Base-by-base conservation (phyloP, 1,139 yeast genomes). In the Hyphopichia fennica region DNA sequence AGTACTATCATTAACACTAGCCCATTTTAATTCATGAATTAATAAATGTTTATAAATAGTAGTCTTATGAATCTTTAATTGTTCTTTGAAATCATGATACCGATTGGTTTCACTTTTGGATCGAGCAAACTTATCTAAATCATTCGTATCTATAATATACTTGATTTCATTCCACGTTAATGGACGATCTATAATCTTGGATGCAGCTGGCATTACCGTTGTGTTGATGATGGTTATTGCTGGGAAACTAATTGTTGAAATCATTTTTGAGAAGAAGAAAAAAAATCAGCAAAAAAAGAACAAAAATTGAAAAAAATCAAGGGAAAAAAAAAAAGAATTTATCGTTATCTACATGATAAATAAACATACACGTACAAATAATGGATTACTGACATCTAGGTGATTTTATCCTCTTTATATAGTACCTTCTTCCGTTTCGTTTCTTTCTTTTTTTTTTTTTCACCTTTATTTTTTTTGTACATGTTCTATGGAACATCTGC, bases 111-210 rank as follows among this genome's bases (percentile, higher is more conserved):
- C 65, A 30, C 45, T 49, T 42, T 54, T 54, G 27, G 72, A 67
- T 47, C 79, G 56, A 18, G 77, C 77, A 52, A 72, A 69, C 34
- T 58, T 51, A 42, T 71, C 75, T 37, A 73, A 57, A 37, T 62
- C 57, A 49, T 73, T 73, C 39, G 56, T 47, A 9, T 44, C 39
- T 4, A 68, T 55, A 31, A 73, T 69, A 19, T 60, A 54, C 34
- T 51, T 51, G 15, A 66, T 58, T 40, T 71, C 72, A 14, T 50
- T 50, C 79, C 79, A 73, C 3, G 61, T 46, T 45, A 54, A 68
- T 25, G 67, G 66, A 17, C 46, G 49, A 30, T 56, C 56, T 43
- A 63, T 63, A 20, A 69, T 58, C 48, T 72, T 72, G 41, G 71
- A 65, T 2, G 73, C 63, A 37, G 63, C 57, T 18, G 77, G 76